Evolutionary conservation across 1,139 yeast species (phyloP).

Genomic region (Hyphopichia wangnamkhiaoensis): DNA sequence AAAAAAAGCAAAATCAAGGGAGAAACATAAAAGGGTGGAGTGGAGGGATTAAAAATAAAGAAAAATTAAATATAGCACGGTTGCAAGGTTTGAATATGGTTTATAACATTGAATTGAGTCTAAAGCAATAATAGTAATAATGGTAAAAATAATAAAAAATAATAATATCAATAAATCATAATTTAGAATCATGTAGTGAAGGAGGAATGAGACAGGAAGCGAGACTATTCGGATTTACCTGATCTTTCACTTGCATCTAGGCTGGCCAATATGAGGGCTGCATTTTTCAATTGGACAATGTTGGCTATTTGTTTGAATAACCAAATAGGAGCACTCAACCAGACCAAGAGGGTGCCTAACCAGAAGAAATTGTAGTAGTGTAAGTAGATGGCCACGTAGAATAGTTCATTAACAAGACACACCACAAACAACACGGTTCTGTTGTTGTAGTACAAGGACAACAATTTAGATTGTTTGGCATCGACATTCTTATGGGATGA

Average conservation of each 20-base stretch:
- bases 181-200: neutral
- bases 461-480: conserved; percentile 65
- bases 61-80: too few relatives aligned
- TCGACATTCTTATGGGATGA: conserved; percentile 84
- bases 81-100: too few relatives aligned
- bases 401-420: conserved; percentile 90
- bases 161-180: too few relatives aligned
- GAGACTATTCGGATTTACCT: conserved; percentile 9
- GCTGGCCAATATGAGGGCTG: conserved; percentile 78
- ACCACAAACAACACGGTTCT: conserved; percentile 80
- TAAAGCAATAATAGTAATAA: too few relatives aligned
- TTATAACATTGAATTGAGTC: too few relatives aligned
- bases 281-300: conserved; percentile 83
- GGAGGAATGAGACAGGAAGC: neutral
- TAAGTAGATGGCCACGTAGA: conserved; percentile 86
- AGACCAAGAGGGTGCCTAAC: conserved; percentile 66
- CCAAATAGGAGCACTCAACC: conserved; percentile 82
- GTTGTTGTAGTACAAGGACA: conserved; percentile 85
- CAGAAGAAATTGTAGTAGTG: conserved; percentile 66
- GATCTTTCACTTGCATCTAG: conserved; percentile 68
- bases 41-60: too few relatives aligned
- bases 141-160: too few relatives aligned
- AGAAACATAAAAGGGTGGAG: too few relatives aligned
- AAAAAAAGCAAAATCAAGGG: too few relatives aligned
- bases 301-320: conserved; percentile 88